Evolutionary conservation across 805 yeast species (phyloP), one percentile per base, ranked within the genome.

Genomic region (Myxozyma neotropica): DNA sequence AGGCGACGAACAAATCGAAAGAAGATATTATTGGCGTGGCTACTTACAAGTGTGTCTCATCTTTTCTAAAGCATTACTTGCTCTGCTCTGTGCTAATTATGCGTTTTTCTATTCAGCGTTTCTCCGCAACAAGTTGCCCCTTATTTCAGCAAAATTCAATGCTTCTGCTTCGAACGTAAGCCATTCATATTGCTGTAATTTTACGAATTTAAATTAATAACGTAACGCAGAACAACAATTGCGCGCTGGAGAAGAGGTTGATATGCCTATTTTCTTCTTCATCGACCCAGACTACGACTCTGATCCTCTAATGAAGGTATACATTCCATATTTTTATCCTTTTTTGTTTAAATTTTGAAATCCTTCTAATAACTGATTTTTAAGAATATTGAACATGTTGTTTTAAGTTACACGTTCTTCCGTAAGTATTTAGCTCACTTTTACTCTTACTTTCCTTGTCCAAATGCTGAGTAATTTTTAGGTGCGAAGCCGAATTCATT

Each of bases 21-120:
- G 88, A 88, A 68, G 98, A 94, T 72, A 89, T 94, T 45, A 89
- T 94, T 54, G 99, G 99, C 6, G 94, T 94, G 96, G 99, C 99
- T 1, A 94, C 99, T 0, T 94, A 94, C 73, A 64, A 61, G 65
- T 61, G 51, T 21, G 58, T 27, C 4, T 15, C 12, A 27, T 15
- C 26, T 15, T 13, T 23, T 40, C 27, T n/a, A n/a, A n/a, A n/a
- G n/a, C n/a, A n/a, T n/a, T n/a, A 4, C 7, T 26, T 36, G 19
- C 23, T n/a, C 50, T 12, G 26, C 19, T 23, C 19, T 17, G 29
- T 26, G 8, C 24, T 19, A 5, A 15, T 8, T 21, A 38, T 21
- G 7, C 4, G 21, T 26, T n/a, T n/a, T 19, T 17, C 38, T 39
- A n/a, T 21, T 17, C 39, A 87, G 96, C 4, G 97, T 94, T 50